Base-by-base conservation (phyloP, 768 basidiomycete species). In the Hygrophorus russula region DNA sequence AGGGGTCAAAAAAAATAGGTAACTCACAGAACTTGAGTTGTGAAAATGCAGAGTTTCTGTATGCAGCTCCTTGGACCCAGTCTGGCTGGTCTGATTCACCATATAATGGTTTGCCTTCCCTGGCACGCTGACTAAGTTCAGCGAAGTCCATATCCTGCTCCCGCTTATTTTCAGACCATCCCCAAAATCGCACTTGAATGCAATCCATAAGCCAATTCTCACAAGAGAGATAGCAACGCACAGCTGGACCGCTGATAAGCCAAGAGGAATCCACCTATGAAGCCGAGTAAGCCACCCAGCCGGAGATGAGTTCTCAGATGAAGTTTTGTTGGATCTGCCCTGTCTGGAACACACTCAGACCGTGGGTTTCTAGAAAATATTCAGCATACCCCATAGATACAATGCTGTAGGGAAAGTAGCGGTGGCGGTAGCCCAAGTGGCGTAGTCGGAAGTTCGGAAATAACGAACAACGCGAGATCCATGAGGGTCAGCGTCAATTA, bases 401-500 rank as follows among this genome's bases (percentile, higher is more conserved):
- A 94, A 68, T 2, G 78, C 72, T n/a, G 71, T 73, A 13, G 94
- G 94, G 56, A 85, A 85, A 14, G 78, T 82, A 45, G 71, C 85
- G 2, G 93, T 90, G 44, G 73, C 75, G 34, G 70, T 80, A 14
- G 77, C 88, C 86, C 90, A 90, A 14, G 74, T 64, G 15, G 74
- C 86, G 67, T 89, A 92, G 70, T 99, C 94, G 1, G 82, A 80
- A 15, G 79, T 71, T 18, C 94, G 74, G 63, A 97, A 78, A 66
- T 96, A 96, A 46, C 86, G 70, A 15, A 99, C 65, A 39, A 99
- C 94, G 27, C 94, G 78, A 27, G 67, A 67, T 11, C 80, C 80
- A 68, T 96, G 86, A 8, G 94, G 94, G 69, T 98, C 94, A 0
- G 79, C 70, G 64, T 97, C 94, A 65, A 98, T 86, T 63, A 94